A percentile compares a stretch with the other conserved stretches of the same genome.
These are phyloP conservation scores for Amanita polypyramis DNA, from an alignment of 768 basidiomycete species.

Conservation along the genomic window DNA sequence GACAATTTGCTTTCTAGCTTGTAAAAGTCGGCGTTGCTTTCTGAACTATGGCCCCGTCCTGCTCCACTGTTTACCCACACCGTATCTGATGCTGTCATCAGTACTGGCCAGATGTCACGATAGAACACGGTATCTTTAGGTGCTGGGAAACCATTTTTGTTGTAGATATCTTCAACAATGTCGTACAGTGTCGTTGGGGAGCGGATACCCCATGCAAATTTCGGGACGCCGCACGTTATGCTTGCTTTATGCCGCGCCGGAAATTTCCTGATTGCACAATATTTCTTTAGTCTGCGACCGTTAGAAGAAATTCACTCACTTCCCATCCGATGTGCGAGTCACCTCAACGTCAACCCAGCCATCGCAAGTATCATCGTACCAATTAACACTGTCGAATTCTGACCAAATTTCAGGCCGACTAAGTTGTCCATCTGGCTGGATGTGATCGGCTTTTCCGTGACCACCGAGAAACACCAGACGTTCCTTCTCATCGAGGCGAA, in stretches of 20 bases:
- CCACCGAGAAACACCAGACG: slow-evolving; percentile 22
- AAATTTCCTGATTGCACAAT: no score
- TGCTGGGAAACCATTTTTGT: neutral
- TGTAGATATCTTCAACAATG: slow-evolving; percentile 20
- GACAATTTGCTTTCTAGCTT: no score
- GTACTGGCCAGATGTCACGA: slow-evolving; percentile 21
- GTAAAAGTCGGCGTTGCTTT: no score
- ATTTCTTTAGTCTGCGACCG: no score
- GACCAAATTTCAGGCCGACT: slow-evolving; percentile 10
- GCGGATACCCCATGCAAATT: slow-evolving; percentile 20
- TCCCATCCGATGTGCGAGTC: neutral
- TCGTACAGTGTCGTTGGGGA: slow-evolving; percentile 21
- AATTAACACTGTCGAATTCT: slow-evolving; percentile 22
- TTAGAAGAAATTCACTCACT: no score
- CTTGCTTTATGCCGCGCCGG: slow-evolving; percentile 10
- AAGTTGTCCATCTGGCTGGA: slow-evolving; percentile 3
- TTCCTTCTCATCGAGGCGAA: slow-evolving; percentile 16
- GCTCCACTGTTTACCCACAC: slow-evolving; percentile 21
- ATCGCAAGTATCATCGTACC: slow-evolving; percentile 24
- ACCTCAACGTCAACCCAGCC: slow-evolving; percentile 19
- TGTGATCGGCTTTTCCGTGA: slow-evolving; percentile 14
- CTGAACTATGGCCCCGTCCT: slow-evolving; percentile 20
- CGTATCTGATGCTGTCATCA: slow-evolving; percentile 13
- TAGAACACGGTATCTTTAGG: slow-evolving; percentile 13
- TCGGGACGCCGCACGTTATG: slow-evolving; percentile 19